Evolutionary conservation across 345 rosid species (phyloP), one percentile per base, ranked within the genome.

Genomic region (Tarenaya hassleriana): DNA sequence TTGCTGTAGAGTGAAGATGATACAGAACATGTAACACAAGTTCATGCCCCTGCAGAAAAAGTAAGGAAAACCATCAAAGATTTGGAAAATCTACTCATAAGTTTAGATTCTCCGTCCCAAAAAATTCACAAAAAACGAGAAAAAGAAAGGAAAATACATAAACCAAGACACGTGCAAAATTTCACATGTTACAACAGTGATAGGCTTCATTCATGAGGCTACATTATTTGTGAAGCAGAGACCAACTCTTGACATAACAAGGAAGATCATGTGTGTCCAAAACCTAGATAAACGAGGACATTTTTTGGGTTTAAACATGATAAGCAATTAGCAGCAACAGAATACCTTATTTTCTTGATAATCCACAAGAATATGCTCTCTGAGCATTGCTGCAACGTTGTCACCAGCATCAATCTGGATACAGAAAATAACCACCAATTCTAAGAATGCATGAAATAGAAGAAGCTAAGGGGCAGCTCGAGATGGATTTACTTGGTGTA

Each of bases 281-380:
- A n/a, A n/a, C n/a, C n/a, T n/a, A n/a, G n/a, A n/a, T n/a, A n/a
- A n/a, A n/a, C n/a, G n/a, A n/a, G n/a, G n/a, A n/a, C n/a, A n/a
- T n/a, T n/a, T n/a, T n/a, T n/a, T n/a, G n/a, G n/a, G n/a, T n/a
- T n/a, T n/a, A n/a, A n/a, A n/a, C n/a, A n/a, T n/a, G n/a, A n/a
- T n/a, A n/a, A n/a, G n/a, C n/a, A n/a, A n/a, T n/a, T n/a, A n/a
- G n/a, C n/a, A n/a, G n/a, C n/a, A n/a, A n/a, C n/a, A n/a, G n/a
- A 56, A 55, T 77, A 92, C 98, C 96, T 88, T 88, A 45, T 81
- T 79, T 42, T 70, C 80, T 62, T 34, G 90, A 64, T 83, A 86
- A 69, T 83, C 89, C 62, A 52, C 75, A 52, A 78, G 57, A 34
- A 92, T 73, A 66, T 79, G 92, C 54, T 77, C 80, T 62, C 78